phyloP scores from a whole-genome alignment of 352 stramenopile genomes.

The Phytopythium vexans region DNA sequence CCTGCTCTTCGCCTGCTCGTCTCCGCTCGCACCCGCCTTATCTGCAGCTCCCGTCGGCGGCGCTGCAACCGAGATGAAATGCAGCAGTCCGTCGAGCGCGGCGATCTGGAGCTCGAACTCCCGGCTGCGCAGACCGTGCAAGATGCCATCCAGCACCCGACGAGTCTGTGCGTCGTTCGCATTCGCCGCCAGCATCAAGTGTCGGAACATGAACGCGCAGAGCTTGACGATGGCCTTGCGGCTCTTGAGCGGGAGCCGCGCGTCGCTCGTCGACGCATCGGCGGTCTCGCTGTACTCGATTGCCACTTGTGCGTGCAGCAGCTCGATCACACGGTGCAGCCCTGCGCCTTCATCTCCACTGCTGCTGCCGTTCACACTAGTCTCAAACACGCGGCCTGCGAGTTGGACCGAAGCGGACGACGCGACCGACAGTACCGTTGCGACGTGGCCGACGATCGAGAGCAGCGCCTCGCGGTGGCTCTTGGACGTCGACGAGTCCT shows the following conservation, averaged over 20 bases:
- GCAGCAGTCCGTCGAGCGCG: slow-evolving; percentile 66
- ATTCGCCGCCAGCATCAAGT: slow-evolving; percentile 42
- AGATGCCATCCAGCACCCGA: slow-evolving; percentile 45
- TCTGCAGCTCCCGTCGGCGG: slow-evolving; percentile 9
- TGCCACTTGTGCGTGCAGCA: slow-evolving; percentile 53
- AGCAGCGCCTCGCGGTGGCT: slow-evolving; percentile 12
- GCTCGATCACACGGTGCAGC: slow-evolving; percentile 20
- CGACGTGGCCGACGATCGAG: slow-evolving; percentile 41
- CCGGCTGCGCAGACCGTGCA: slow-evolving; percentile 69
- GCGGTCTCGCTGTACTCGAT: slow-evolving; percentile 38
- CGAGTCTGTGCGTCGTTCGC: slow-evolving; percentile 38
- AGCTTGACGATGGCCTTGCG: slow-evolving; percentile 70
- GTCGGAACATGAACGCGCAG: slow-evolving; percentile 74
- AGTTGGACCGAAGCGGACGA: slow-evolving; percentile 57
- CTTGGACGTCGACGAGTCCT: neutral
- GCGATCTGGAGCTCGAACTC: slow-evolving; percentile 65
- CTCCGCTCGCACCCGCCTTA: slow-evolving; percentile 15
- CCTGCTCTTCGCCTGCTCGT: slow-evolving; percentile 18
- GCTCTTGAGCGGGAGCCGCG: slow-evolving; percentile 29
- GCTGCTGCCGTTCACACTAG: slow-evolving; percentile 7
- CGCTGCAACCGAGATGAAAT: slow-evolving; percentile 59
- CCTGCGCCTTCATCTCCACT: slow-evolving; percentile 9
- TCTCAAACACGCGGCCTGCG: slow-evolving; percentile 22
- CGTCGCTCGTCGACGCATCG: neutral
- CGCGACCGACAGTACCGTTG: slow-evolving; percentile 50